Base-by-base conservation (phyloP, 257 asterid species). In the Scutellaria baicalensis region DNA sequence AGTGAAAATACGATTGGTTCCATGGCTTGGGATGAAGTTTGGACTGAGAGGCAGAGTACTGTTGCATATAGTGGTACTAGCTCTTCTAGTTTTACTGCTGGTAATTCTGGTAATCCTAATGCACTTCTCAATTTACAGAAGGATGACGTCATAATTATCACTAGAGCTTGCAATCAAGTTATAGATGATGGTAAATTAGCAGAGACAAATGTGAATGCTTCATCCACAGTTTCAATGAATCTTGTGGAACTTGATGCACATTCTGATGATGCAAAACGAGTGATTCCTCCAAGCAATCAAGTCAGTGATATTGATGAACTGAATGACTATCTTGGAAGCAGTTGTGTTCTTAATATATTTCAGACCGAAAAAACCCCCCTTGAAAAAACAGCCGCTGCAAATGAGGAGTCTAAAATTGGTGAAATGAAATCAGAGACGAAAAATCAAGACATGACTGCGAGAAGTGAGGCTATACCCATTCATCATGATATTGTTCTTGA, bases 251-350 rank as follows among this genome's bases (percentile, higher is more conserved):
- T 56, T 51, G 84, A 60, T 59, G 76, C 73, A 36, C 68, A 33
- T 36, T 73, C 48, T 55, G 82, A 78, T 70, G 71, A 76, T 69
- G 72, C 64, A 20, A 74, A 70, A 51, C 47, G 23, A n/a, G 45
- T 65, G 75, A 52, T 51, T 79, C 63, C 64, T 73, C 49, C 63
- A 9, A 72, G 79, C 57, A 70, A 79, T 65, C 83, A 79, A 61
- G 76, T 27, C 27, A 72, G 72, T 66, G 79, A 74, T 69, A 76
- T 82, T 13, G 82, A 79, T 79, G 92, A 73, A 50, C 66, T 79
- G 67, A 72, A 59, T 23, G 79, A 76, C 57, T 79, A 75, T 86
- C 77, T 77, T 76, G 85, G 80, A 77, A n/a, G 56, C 45, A 64
- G 57, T 75, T 65, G 80, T 72, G 75, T 50, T 73, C 17, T 45